phyloP scores from a whole-genome alignment of 495 filamentous ascomycete genomes.

The Penicillium egyptiacum region DNA sequence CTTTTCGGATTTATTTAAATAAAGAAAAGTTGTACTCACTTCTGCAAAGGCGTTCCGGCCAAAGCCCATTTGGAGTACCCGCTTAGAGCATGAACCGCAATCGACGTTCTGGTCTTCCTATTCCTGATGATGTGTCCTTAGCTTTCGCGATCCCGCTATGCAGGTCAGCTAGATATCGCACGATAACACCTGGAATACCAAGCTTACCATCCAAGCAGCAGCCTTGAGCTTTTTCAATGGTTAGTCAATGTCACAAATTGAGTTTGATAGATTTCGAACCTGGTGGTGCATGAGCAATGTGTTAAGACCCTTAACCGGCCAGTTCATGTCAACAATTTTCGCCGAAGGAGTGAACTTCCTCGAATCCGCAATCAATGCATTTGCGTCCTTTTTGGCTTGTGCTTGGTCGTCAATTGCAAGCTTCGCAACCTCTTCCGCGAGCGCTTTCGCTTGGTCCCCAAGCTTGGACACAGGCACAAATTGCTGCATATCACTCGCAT shows the following conservation, averaged over 20 bases:
- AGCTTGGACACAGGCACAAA: not conserved
- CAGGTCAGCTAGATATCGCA: not conserved
- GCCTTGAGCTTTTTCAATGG: conserved; percentile 40
- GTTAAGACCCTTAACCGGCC: conserved; percentile 50
- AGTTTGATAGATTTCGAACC: conserved; percentile 12
- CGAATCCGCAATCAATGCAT: conserved; percentile 31
- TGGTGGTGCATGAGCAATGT: conserved; percentile 53
- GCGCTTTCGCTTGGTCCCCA: conserved; percentile 21
- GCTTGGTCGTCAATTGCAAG: conserved; percentile 19
- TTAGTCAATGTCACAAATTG: conserved; percentile 12
- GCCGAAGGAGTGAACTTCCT: conserved; percentile 35
- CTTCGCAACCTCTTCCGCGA: conserved; percentile 23
- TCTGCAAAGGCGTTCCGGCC: not conserved
- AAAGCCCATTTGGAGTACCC: not conserved
- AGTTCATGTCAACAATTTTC: conserved; percentile 13
- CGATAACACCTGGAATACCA: not conserved
- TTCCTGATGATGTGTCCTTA: conserved; percentile 10
- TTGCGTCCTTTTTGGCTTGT: conserved; percentile 18
- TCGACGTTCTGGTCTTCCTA: not conserved
- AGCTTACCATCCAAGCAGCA: conserved; percentile 54
- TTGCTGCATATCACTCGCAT: not conserved
- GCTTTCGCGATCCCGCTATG: conserved; percentile 48
- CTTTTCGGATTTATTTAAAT: not conserved
- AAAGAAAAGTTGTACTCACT: not conserved
- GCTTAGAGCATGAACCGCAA: not conserved